Evolutionary conservation across 352 stramenopile species (phyloP), one percentile per base, ranked within the genome.

Genomic region (Pythium brassicae): DNA sequence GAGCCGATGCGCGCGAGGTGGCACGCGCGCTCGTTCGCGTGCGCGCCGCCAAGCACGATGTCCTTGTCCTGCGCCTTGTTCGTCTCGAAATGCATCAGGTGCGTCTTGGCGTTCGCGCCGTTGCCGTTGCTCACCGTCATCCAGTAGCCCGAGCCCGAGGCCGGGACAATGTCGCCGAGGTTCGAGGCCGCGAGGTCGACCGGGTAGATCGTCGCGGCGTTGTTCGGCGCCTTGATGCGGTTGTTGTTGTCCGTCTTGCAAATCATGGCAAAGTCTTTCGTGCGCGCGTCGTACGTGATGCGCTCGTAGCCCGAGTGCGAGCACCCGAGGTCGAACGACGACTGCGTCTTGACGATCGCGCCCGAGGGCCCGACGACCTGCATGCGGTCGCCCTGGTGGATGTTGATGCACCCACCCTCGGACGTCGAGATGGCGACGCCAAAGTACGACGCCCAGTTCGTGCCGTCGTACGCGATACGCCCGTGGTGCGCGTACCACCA

Each of bases 201-300:
- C 0, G 73, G 74, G 62, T 84, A 83, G 63, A 86, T 77, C 10
- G 76, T 86, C 1, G 72, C 63, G 37, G 53, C 69, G 54, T 66
- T 76, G 46, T 75, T 76, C n/a, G 71, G 73, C 48, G 74, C 75
- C 59, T 84, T 86, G 69, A 86, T 83, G 57, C 76, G 76, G 69
- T 86, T 83, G 64, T 80, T 83, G 69, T 61, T 83, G 73, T 86
- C 76, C 26, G 76, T 86, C 69, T 83, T 86, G 34, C 76, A 82
- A 55, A 84, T 83, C 43, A 65, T 68, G 19, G 71, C 74, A 52
- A 76, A 84, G 37, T 71, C 55, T 17, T 74, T 61, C 32, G 54
- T 65, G 42, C 71, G 72, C 43, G 65, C 66, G 60, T 82, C 74
- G 57, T 78, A 85, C 53, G 74, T 70, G 58, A 85, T 70, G 27